These are phyloP conservation scores for Chrysoporthe puriensis DNA, from an alignment of 2,329 filamentous ascomycete genomes.

Conservation along the genomic window DNA sequence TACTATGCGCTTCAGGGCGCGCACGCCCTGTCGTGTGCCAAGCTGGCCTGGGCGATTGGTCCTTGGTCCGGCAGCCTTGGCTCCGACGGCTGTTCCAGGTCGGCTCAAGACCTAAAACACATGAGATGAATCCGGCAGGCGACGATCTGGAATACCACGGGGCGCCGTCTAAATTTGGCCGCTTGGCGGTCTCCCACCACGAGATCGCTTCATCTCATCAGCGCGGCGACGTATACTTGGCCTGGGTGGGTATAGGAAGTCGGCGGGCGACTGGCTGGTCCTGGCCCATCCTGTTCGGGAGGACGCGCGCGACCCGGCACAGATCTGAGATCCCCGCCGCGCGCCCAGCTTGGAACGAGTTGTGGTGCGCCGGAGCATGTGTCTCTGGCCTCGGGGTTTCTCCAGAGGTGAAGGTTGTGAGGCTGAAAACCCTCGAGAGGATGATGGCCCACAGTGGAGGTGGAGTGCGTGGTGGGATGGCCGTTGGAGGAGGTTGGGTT, in stretches of 20 bases:
- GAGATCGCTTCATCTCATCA: no score
- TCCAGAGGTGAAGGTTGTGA: neutral
- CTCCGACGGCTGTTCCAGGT: neutral
- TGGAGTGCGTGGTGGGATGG: neutral
- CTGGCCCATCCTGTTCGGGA: no score
- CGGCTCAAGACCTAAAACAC: neutral
- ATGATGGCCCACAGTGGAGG: neutral
- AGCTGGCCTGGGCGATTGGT: neutral
- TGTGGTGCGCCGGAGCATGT: neutral
- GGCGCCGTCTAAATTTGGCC: neutral
- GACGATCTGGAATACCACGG: neutral
- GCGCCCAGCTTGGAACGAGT: neutral
- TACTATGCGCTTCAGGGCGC: neutral
- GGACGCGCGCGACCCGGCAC: no score
- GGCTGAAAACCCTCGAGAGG: neutral
- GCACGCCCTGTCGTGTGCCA: neutral
- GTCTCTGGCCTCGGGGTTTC: no score
- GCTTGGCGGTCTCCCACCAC: neutral
- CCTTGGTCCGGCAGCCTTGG: conserved; percentile 3
- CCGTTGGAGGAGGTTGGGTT: neutral
- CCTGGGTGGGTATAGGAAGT: neutral
- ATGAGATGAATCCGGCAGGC: neutral
- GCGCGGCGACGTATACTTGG: no score
- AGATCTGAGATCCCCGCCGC: neutral
- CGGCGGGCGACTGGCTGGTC: neutral